Evolutionary conservation across 1,284 basidiomycete species (phyloP).

Genomic region (Cutaneotrichosporon mucoides): DNA sequence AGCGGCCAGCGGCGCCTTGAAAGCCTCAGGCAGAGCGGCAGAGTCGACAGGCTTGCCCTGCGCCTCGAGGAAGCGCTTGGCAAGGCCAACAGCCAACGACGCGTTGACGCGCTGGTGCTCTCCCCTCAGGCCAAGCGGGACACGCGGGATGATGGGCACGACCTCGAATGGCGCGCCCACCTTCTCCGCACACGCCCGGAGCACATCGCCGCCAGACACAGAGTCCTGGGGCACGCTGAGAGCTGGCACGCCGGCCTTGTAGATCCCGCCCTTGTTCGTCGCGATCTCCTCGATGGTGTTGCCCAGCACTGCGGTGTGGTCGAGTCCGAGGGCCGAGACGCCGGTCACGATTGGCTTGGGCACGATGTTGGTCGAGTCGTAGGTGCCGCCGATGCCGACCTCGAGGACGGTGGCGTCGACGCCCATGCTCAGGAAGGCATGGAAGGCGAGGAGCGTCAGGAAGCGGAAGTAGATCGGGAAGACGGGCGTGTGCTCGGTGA

Average conservation of each 20-base stretch:
- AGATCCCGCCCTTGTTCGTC: slow-evolving; percentile 95
- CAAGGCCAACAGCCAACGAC: slow-evolving; percentile 73
- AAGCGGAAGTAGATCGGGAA: slow-evolving; percentile 90
- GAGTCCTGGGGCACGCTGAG: slow-evolving; percentile 72
- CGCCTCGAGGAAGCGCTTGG: slow-evolving; percentile 62
- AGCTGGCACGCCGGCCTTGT: slow-evolving; percentile 84
- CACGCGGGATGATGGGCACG: slow-evolving; percentile 33
- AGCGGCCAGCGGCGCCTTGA: slow-evolving; percentile 62
- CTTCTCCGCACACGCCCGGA: slow-evolving; percentile 64
- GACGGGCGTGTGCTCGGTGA: slow-evolving; percentile 57
- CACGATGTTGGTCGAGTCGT: slow-evolving; percentile 96
- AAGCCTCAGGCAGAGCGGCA: slow-evolving; percentile 54
- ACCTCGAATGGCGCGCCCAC: slow-evolving; percentile 54
- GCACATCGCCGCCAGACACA: slow-evolving; percentile 60
- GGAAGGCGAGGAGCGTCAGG: slow-evolving; percentile 86
- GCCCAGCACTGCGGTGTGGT: slow-evolving; percentile 88
- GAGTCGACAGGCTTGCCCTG: slow-evolving; percentile 33
- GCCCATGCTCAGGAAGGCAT: slow-evolving; percentile 69
- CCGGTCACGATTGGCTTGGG: slow-evolving; percentile 85
- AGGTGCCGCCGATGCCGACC: slow-evolving; percentile 92
- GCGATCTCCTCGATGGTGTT: slow-evolving; percentile 88
- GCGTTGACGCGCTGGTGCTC: slow-evolving; percentile 87
- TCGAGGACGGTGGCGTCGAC: slow-evolving; percentile 90
- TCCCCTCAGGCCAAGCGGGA: slow-evolving; percentile 73
- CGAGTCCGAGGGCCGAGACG: slow-evolving; percentile 84